Base-by-base conservation (phyloP, 2,329 filamentous ascomycete genomes). In the Penicillium sp. region DNA sequence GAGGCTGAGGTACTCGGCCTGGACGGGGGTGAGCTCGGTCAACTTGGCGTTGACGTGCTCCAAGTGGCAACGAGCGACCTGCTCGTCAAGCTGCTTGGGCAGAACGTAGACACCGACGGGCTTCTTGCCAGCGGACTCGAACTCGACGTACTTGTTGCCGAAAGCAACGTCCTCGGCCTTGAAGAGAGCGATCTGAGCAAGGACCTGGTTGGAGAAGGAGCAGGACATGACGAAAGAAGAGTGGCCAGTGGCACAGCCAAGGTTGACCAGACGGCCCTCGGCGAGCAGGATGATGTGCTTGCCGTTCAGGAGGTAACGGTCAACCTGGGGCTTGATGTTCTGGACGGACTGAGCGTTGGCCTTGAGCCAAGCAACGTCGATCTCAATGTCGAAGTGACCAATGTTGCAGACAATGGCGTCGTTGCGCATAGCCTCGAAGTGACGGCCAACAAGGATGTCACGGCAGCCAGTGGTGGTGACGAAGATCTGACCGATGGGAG, bases 361-460 rank as follows among this genome's bases (percentile, higher is more conserved):
- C 88, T 97, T 97, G 76, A 98, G 81, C 93, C 93, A 98, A 61
- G 93, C 93, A 76, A 98, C 93, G 74, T 98, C 93, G 66, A 98
- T 98, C 81, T 98, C 93, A 66, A 96, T 95, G 74, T 98, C 91
- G 77, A 98, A 98, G 82, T 98, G 91, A 72, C 91, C 91, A 77
- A 98, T 98, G 83, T 98, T 98, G 90, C 91, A 97, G 65, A 97
- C 91, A 67, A 98, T 97, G 73, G 91, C 90, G 66, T 98, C 91
- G 78, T 97, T 95, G 68, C 78, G 80, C 91, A 98, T 98, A 64
- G 75, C 82, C 80, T 94, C 85, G 73, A 98, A 97, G 84, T 98
- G 91, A 69, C 79, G 76, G 71, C 85, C 89, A 65, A 86, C 84
- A 59, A 98, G 83, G 70, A 98, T 97, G 75, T 98, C 93, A 80